Conservation (phyloP, 352 stramenopile genomes). For the Globisporangium canariense region DNA sequence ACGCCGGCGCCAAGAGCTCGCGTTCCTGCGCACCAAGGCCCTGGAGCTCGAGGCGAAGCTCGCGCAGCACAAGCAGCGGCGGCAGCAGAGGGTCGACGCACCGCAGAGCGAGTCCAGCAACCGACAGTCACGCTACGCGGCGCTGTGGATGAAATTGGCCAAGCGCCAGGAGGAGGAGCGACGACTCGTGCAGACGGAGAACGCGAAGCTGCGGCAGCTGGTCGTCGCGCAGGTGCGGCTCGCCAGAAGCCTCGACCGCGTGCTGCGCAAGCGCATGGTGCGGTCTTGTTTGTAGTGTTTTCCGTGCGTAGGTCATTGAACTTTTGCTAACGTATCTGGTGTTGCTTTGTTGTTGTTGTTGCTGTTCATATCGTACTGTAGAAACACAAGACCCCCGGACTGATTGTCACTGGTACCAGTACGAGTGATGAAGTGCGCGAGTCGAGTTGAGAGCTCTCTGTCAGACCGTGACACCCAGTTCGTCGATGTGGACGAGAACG, state of each 20-base stretch:
- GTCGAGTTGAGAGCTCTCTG: background rate
- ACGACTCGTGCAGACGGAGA: conserved; percentile 7
- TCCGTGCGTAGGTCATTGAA: too few species aligned
- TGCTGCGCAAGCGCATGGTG: conserved; percentile 20
- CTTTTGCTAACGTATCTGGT: background rate
- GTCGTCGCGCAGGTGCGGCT: conserved; percentile 14
- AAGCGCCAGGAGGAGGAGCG: conserved; percentile 19
- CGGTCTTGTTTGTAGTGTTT: background rate
- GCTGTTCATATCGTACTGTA: background rate
- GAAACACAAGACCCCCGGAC: background rate
- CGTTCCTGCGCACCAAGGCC: conserved; percentile 26
- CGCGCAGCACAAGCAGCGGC: conserved; percentile 15
- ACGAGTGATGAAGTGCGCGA: background rate
- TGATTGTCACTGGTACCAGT: background rate
- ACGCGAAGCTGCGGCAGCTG: conserved; percentile 15
- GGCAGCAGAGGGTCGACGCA: background rate
- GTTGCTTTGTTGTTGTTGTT: background rate
- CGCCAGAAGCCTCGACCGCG: conserved; percentile 15
- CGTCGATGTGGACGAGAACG: too few species aligned
- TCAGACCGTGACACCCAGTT: too few species aligned
- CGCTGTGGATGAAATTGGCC: conserved; percentile 18
- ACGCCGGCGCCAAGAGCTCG: conserved; percentile 27
- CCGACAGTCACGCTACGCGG: conserved; percentile 15
- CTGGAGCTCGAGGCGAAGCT: conserved; percentile 28
- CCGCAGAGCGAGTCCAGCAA: background rate